Conservation (phyloP, 2,329 filamentous ascomycete genomes). For the Pseudocercospora crystallina region DNA sequence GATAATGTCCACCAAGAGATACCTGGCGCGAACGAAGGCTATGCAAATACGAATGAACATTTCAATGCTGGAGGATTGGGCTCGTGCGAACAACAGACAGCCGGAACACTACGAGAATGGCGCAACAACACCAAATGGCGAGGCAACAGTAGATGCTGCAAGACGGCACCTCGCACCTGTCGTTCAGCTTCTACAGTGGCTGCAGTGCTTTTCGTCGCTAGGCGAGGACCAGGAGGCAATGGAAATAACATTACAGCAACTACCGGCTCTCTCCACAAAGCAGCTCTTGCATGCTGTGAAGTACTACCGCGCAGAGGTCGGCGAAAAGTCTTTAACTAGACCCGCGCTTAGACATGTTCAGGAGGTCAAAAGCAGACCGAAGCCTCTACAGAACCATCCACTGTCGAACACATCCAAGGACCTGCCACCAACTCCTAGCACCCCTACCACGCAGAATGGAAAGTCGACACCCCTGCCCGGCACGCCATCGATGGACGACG, state of each 20-base stretch:
- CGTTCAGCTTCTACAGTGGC: conserved; percentile 92
- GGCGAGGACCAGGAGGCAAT: conserved; percentile 87
- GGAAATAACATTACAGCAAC: conserved; percentile 82
- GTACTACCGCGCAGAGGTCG: conserved; percentile 91
- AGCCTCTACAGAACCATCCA: conserved; percentile 12
- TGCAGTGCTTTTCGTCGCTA: conserved; percentile 95
- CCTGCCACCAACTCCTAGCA: conserved; percentile 14
- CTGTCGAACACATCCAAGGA: conserved; percentile 11
- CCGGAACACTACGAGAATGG: conserved; percentile 95
- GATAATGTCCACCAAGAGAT: conserved; percentile 94
- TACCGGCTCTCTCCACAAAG: conserved; percentile 78
- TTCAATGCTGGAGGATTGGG: conserved; percentile 94
- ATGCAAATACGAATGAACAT: conserved; percentile 99
- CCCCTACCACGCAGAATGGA: conserved; percentile 22
- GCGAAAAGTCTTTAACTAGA: conserved; percentile 87
- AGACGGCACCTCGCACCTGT: conserved; percentile 83
- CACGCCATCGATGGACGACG: conserved; percentile 51
- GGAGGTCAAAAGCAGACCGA: conserved; percentile 66
- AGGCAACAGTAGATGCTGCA: conserved; percentile 81
- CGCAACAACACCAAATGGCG: conserved; percentile 79
- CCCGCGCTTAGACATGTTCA: conserved; percentile 83
- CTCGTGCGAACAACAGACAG: conserved; percentile 84
- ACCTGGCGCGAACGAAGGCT: conserved; percentile 91
- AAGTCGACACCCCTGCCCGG: conserved; percentile 21
- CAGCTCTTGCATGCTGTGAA: conserved; percentile 90